Evolutionary conservation across 2,329 filamentous ascomycete species (phyloP).

Genomic region (Stagonosporopsis cucurbitacearum): DNA sequence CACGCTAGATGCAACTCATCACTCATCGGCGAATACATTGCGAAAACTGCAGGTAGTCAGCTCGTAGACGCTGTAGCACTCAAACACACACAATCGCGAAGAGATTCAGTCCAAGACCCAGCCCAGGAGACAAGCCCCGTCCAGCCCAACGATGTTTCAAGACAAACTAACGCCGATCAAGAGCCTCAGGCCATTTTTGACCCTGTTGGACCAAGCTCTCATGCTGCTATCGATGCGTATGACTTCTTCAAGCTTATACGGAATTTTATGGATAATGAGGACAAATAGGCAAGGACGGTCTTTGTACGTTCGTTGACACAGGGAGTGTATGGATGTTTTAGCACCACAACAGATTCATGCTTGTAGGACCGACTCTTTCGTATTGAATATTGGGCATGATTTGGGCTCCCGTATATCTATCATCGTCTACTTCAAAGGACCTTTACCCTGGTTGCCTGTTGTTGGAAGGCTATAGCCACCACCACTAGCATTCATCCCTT

Average conservation of each 20-base stretch:
- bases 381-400: background rate
- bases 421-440: background rate
- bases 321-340: too few relatives aligned
- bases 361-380: background rate
- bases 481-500: background rate
- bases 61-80: conserved; percentile 31
- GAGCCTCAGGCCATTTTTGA: background rate
- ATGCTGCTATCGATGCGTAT: background rate
- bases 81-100: background rate
- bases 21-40: conserved; percentile 46
- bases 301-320: too few relatives aligned
- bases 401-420: background rate
- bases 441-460: background rate
- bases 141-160: background rate
- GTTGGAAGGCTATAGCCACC: background rate
- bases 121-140: background rate
- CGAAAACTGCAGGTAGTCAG: conserved; percentile 40
- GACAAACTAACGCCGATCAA: background rate
- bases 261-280: too few relatives aligned
- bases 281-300: too few relatives aligned
- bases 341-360: background rate
- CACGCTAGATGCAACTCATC: conserved; percentile 47
- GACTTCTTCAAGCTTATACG: too few relatives aligned
- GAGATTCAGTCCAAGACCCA: background rate
- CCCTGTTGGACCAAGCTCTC: background rate